Conservation (phyloP, 2,329 filamentous ascomycete species). For the Alternaria incomplexa region DNA sequence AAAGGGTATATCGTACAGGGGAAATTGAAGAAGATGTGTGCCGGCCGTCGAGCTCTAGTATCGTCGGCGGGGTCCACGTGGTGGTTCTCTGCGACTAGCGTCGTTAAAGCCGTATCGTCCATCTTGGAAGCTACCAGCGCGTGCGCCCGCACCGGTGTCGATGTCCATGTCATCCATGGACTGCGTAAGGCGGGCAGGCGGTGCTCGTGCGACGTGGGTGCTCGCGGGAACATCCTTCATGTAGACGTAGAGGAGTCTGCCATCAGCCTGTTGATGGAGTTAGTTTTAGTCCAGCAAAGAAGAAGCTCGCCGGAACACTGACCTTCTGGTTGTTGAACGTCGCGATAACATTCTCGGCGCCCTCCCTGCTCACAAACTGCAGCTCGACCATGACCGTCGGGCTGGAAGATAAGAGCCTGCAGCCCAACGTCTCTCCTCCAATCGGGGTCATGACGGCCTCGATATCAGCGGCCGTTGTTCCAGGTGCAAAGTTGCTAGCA, state of each 20-base stretch:
- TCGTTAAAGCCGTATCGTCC: conserved; percentile 53
- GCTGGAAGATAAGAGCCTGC: conserved; percentile 68
- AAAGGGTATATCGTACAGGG: conserved; percentile 38
- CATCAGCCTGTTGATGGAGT: conserved; percentile 68
- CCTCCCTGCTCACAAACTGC: conserved; percentile 73
- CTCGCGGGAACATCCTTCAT: conserved; percentile 59
- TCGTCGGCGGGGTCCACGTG: conserved; percentile 42
- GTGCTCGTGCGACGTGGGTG: conserved; percentile 31
- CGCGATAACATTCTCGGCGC: conserved; percentile 74
- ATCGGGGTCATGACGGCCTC: conserved; percentile 79
- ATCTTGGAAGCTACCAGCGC: conserved; percentile 50
- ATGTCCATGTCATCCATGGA: conserved; percentile 53
- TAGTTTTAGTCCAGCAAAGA: conserved; percentile 7
- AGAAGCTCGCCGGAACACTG: conserved; percentile 38
- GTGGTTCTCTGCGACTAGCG: conserved; percentile 30
- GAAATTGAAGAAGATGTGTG: conserved; percentile 9
- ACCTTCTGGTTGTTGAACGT: conserved; percentile 82
- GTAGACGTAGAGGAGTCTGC: conserved; percentile 75
- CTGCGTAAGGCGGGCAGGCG: conserved; percentile 28
- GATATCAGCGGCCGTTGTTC: conserved; percentile 82
- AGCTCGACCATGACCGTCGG: conserved; percentile 82
- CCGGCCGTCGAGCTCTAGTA: conserved; percentile 26
- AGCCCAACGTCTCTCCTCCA: conserved; percentile 69
- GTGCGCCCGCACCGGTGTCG: conserved; percentile 32
- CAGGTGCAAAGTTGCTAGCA: conserved; percentile 81